A percentile compares a stretch with the other conserved stretches of the same genome.
Evolutionary conservation across 257 asterid genomes (phyloP).

Genomic region (Rauvolfia tetraphylla): DNA sequence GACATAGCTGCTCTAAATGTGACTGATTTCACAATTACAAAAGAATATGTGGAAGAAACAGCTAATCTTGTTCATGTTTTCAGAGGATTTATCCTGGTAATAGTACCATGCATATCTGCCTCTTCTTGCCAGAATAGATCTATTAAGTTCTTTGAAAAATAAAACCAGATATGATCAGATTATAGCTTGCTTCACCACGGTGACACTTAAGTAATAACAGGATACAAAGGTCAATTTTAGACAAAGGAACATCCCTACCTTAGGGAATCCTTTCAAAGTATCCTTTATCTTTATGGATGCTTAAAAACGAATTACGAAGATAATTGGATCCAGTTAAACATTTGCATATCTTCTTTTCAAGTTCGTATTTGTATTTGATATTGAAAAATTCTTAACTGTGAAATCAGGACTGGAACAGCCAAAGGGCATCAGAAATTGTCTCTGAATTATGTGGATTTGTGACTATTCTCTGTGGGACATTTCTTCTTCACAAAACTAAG

Average conservation of each 20-base stretch:
- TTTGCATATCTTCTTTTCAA: neutral
- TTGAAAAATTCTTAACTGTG: neutral
- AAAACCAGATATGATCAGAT: neutral
- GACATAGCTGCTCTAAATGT: neutral
- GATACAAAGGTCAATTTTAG: neutral
- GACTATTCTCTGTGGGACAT: slow-evolving; percentile 72
- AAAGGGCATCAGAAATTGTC: slow-evolving; percentile 51
- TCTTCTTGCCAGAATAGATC: too few relatives aligned
- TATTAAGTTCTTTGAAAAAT: neutral
- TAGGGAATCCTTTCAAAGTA: neutral
- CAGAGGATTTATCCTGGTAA: too few relatives aligned
- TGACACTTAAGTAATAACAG: neutral
- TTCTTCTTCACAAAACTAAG: slow-evolving; percentile 79
- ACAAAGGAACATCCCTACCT: neutral
- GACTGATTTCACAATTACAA: neutral
- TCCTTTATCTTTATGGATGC: neutral
- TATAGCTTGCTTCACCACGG: neutral
- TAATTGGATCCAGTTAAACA: neutral
- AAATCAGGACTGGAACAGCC: slow-evolving; percentile 65
- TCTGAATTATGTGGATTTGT: slow-evolving; percentile 70
- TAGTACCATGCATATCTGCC: too few relatives aligned
- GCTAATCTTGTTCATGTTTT: neutral
- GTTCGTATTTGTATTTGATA: neutral
- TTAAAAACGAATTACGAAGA: neutral
- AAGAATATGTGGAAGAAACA: neutral